Evolutionary conservation across 495 filamentous ascomycete genomes (phyloP).

Genomic region (Aspergillus cavernicola): DNA sequence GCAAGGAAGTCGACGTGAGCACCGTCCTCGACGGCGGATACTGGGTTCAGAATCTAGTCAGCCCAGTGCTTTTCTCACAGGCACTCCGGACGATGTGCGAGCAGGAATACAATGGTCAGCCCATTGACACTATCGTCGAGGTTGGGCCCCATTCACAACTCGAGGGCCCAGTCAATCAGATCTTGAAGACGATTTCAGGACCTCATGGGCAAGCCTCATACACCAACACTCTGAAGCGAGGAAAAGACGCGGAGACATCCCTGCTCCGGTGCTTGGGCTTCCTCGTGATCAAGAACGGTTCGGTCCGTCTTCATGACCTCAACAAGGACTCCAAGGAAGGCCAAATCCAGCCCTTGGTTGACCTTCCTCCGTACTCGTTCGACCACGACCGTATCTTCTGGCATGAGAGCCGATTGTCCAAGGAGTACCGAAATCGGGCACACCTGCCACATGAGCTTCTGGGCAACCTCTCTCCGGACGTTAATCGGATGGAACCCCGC

Average conservation of each 20-base stretch:
- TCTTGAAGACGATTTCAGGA: neutral
- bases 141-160: slow-evolving; percentile 13
- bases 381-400: slow-evolving; percentile 39
- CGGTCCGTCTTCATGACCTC: slow-evolving; percentile 4
- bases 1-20: slow-evolving; percentile 1
- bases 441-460: slow-evolving; percentile 24
- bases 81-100: slow-evolving; percentile 4
- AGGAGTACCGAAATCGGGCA: slow-evolving; percentile 13
- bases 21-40: slow-evolving; percentile 20
- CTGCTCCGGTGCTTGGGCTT: slow-evolving; percentile 6
- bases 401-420: slow-evolving; percentile 41
- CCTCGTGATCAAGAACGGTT: slow-evolving; percentile 3
- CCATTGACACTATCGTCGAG: slow-evolving; percentile 2
- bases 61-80: slow-evolving; percentile 16
- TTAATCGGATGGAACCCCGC: slow-evolving; percentile 7
- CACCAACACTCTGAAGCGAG: slow-evolving; percentile 9
- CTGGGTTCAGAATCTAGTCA: slow-evolving; percentile 17
- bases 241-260: slow-evolving; percentile 3
- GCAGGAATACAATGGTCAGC: slow-evolving; percentile 1
- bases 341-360: slow-evolving; percentile 5
- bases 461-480: slow-evolving; percentile 15
- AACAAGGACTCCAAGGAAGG: slow-evolving; percentile 11
- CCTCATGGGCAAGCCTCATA: slow-evolving; percentile 4
- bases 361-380: slow-evolving; percentile 48
- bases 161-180: slow-evolving; percentile 10